Evolutionary conservation across 2,329 filamentous ascomycete species (phyloP).

Genomic region (Fusarium illudens): DNA sequence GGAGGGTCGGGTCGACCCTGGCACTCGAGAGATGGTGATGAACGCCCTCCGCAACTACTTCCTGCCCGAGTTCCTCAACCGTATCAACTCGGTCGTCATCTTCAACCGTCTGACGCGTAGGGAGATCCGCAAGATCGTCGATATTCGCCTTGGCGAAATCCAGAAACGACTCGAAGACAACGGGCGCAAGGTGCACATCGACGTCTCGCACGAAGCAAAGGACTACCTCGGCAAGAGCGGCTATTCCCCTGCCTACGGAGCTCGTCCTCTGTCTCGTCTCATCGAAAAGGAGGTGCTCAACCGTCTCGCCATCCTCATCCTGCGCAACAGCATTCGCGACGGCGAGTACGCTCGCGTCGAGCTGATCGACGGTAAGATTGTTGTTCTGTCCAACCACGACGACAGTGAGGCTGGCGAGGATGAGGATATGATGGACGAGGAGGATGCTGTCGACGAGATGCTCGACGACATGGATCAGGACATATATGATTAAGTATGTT

Average conservation of each 20-base stretch:
- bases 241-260: constrained; percentile 95
- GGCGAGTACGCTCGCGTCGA: constrained; percentile 85
- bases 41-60: constrained; percentile 92
- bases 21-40: constrained; percentile 90
- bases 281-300: constrained; percentile 99
- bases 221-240: constrained; percentile 92
- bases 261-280: constrained; percentile 83
- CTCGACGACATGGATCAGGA: constrained; percentile 70
- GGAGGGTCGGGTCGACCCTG: constrained; percentile 85
- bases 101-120: constrained; percentile 93
- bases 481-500: constrained; percentile 51
- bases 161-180: constrained; percentile 91
- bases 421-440: constrained; percentile 75
- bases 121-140: constrained; percentile 96
- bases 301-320: constrained; percentile 87
- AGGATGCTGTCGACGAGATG: constrained; percentile 77
- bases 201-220: constrained; percentile 84
- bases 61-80: constrained; percentile 97
- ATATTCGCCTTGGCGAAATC: constrained; percentile 86
- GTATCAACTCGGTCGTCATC: constrained; percentile 94
- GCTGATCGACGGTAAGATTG: constrained; percentile 79
- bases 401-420: constrained; percentile 70
- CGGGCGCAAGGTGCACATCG: constrained; percentile 83
- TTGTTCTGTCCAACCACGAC: constrained; percentile 82
- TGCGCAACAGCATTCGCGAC: constrained; percentile 84